Percentiles rank a stretch among this genome's conserved stretches.
phyloP scores from a whole-genome alignment of 768 basidiomycete species.

The Goffeauzyma gilvescens region DNA sequence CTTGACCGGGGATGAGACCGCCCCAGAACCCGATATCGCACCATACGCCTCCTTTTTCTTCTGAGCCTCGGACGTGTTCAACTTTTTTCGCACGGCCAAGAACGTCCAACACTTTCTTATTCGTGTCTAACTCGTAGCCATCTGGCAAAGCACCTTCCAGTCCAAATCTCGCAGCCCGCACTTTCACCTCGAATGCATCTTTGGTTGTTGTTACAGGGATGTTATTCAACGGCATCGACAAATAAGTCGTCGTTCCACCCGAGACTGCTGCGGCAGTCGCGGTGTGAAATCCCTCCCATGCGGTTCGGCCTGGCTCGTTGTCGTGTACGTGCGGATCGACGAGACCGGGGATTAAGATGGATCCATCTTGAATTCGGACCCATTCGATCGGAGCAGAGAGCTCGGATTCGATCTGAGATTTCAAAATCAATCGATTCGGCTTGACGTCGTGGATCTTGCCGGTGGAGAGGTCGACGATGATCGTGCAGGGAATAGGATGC shows the following conservation, averaged over 20 bases:
- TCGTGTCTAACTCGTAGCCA: too few relatives aligned
- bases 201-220: slow-evolving; percentile 88
- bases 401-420: slow-evolving; percentile 29
- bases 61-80: too few relatives aligned
- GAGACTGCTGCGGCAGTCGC: slow-evolving; percentile 79
- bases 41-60: slow-evolving; percentile 31
- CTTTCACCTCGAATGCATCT: slow-evolving; percentile 52
- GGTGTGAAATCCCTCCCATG: slow-evolving; percentile 85
- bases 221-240: slow-evolving; percentile 97
- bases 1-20: slow-evolving; percentile 74
- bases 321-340: slow-evolving; percentile 69
- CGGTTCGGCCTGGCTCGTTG: slow-evolving; percentile 79
- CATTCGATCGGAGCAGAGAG: slow-evolving; percentile 28
- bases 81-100: slow-evolving; percentile 3
- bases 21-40: slow-evolving; percentile 86
- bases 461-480: slow-evolving; percentile 41
- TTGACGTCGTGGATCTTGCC: slow-evolving; percentile 48
- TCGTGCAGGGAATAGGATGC: slow-evolving; percentile 44
- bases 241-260: slow-evolving; percentile 83
- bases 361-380: slow-evolving; percentile 41
- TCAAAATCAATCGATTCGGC: too few relatives aligned
- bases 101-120: slow-evolving; percentile 2
- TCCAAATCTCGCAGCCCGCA: slow-evolving; percentile 43
- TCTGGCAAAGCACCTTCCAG: slow-evolving; percentile 32
- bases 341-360: slow-evolving; percentile 54